Evolutionary conservation across 176 grass and related monocot genomes (phyloP).

Genomic region (Triticum dicoccoides): DNA sequence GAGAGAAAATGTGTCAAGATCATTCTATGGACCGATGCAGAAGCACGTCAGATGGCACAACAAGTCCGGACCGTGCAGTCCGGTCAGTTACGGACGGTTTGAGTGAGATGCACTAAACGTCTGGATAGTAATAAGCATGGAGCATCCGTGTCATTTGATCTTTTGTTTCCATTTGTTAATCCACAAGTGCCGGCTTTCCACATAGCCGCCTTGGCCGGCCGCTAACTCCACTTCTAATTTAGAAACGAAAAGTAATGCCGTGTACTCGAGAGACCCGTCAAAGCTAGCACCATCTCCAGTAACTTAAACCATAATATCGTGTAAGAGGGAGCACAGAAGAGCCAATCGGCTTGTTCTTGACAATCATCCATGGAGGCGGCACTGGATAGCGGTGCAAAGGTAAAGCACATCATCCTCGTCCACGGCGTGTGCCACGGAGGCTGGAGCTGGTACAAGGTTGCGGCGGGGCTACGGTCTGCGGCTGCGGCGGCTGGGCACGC

Average conservation of each 20-base stretch:
- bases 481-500: not conserved
- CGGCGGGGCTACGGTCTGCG: constrained; percentile 41
- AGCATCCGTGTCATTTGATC: no score
- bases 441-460: constrained; percentile 85
- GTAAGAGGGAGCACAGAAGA: not conserved
- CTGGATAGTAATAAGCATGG: no score
- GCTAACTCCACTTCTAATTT: not conserved
- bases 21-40: no score
- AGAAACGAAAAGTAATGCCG: not conserved
- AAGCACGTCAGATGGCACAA: no score
- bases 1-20: no score
- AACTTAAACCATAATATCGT: not conserved
- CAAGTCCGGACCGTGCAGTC: no score
- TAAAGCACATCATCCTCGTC: constrained; percentile 64
- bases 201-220: not conserved
- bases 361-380: not conserved
- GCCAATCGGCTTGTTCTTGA: not conserved
- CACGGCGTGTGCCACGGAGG: constrained; percentile 71
- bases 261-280: no score
- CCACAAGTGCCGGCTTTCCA: not conserved
- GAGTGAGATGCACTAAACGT: no score
- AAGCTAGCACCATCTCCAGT: not conserved
- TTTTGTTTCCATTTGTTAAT: not conserved
- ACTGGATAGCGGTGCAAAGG: not conserved
- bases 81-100: no score